These are phyloP conservation scores for Silene coronaria DNA, from an alignment of 179 eudicot genomes.

Conservation along the genomic window DNA sequence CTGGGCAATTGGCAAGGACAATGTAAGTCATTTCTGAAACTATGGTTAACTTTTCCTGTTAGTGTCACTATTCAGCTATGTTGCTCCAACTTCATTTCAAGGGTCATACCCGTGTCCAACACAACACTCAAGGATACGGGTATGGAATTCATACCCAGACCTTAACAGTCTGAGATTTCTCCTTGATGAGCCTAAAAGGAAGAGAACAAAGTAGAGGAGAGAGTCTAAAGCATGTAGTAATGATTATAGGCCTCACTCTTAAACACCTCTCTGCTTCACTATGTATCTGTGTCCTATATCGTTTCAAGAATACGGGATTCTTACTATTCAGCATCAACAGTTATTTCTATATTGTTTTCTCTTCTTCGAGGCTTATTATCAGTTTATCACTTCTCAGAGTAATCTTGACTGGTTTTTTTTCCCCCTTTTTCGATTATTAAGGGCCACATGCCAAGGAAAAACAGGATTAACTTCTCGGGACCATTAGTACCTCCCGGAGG, in stretches of 20 bases:
- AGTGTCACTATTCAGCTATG: too few species aligned
- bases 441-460: conserved; percentile 46
- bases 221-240: too few species aligned
- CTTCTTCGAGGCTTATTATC: not conserved
- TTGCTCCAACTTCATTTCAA: too few species aligned
- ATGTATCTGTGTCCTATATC: too few species aligned
- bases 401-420: not conserved
- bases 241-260: too few species aligned
- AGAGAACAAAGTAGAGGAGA: too few species aligned
- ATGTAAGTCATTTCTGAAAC: conserved; percentile 21
- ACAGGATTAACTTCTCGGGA: conserved; percentile 71
- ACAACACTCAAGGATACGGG: not conserved
- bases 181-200: not conserved
- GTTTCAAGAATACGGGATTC: too few species aligned
- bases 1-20: conserved; percentile 33
- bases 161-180: not conserved
- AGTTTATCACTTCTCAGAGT: not conserved
- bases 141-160: not conserved
- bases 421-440: not conserved
- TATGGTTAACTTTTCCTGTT: not conserved
- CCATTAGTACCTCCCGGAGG: conserved; percentile 86
- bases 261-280: too few species aligned
- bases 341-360: too few species aligned
- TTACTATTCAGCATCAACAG: too few species aligned
- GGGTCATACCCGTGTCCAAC: too few species aligned